phyloP scores from a whole-genome alignment of 345 rosid species.

The Leavenworthia alabamica region DNA sequence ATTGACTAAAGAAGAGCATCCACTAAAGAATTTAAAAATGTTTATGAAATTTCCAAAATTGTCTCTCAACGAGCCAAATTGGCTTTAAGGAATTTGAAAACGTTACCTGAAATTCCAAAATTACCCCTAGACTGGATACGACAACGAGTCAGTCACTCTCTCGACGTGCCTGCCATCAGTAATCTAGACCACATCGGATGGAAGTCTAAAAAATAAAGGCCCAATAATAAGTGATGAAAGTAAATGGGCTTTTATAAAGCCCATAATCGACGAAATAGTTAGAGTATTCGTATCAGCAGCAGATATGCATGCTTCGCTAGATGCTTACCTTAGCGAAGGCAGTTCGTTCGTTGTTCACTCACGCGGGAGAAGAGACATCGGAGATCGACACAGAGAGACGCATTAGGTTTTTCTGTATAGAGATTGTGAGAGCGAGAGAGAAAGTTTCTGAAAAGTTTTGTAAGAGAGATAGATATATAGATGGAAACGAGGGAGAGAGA shows the following conservation, averaged over 20 bases:
- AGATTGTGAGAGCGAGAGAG: not conserved
- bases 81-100: not conserved
- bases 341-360: conserved; percentile 24
- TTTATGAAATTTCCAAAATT: not conserved
- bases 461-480: conserved; percentile 5
- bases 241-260: not conserved
- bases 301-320: conserved; percentile 18
- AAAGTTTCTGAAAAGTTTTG: conserved; percentile 23
- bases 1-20: not conserved
- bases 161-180: conserved; percentile 5
- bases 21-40: not conserved
- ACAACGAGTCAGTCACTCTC: too few relatives aligned
- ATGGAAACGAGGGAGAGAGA: conserved; percentile 44
- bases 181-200: not conserved
- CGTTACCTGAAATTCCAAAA: not conserved
- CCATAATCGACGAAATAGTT: not conserved
- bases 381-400: not conserved
- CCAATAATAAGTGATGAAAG: not conserved
- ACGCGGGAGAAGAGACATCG: conserved; percentile 11
- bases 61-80: not conserved
- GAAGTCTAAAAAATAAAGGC: not conserved
- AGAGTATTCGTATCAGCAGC: not conserved
- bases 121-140: not conserved
- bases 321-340: conserved; percentile 5
- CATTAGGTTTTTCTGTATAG: not conserved